Base-by-base conservation (phyloP, 495 filamentous ascomycete genomes). In the Geopyxis carbonaria region DNA sequence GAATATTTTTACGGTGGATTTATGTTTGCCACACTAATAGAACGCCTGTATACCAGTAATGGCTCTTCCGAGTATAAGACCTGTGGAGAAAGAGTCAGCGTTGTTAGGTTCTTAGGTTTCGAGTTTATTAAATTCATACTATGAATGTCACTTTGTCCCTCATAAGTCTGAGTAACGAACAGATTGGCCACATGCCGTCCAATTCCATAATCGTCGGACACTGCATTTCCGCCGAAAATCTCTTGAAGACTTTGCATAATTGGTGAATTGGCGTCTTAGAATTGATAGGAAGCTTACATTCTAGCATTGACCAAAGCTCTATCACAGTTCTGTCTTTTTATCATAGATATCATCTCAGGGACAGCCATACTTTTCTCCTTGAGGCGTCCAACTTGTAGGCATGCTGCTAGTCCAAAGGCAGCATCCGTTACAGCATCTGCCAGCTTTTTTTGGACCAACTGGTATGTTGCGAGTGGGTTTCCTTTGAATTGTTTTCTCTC, bases 291-390 rank as follows among this genome's bases (percentile, higher is more conserved):
- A 35, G 61, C 73, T 47, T 63, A 75, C 73, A 68, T 66, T 41
- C 89, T 68, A 21, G 86, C 73, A 52, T 86, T 82, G 9, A 70
- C 61, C 49, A 97, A 61, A 11, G 89, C 86, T 25, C 78, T 69
- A 59, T 97, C 89, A 62, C 91, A 95, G 58, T 97, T 97, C 64
- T 95, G 86, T 46, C 89, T 69, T 66, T 97, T 97, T 53, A 94
- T 75, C 83, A 97, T 91, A 28, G 78, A 86, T 51, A 97, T 91
- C 91, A 94, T 94, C 61, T 97, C 91, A 6, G 89, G 87, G 2
- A 80, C 75, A 18, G 69, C 68, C 59, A 82, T 78, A 11, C 86
- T 85, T 52, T 80, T 71, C 54, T 95, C 89, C 66, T 93, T 94
- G 11, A 97, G 68, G 44, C 91, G 64, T 28, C 87, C 89, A 30